Conservation (phyloP, 1,284 basidiomycete genomes). For the Abortiporus biennis region DNA sequence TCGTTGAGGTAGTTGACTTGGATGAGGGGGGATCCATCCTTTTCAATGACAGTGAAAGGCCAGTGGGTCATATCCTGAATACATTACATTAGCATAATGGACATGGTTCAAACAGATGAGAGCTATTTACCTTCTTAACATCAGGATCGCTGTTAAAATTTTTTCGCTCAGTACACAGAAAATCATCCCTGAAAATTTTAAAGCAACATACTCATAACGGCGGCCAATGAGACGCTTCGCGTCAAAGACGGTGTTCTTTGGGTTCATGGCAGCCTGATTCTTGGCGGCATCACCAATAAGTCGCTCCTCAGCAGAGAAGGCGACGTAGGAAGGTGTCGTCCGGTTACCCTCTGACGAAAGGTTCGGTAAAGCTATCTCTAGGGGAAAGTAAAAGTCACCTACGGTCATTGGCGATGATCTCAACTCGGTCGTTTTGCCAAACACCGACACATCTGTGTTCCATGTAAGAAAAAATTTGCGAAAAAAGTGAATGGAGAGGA, state of each 20-base stretch:
- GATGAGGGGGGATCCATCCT: slow-evolving; percentile 94
- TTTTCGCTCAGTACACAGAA: too few relatives aligned
- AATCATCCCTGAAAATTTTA: too few relatives aligned
- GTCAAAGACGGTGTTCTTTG: slow-evolving; percentile 93
- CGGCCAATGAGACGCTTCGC: slow-evolving; percentile 97
- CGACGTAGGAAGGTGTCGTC: slow-evolving; percentile 98
- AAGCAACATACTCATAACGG: slow-evolving; percentile 76
- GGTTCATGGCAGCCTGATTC: slow-evolving; percentile 97
- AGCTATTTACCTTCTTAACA: slow-evolving; percentile 66
- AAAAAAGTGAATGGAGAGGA: slow-evolving; percentile 4
- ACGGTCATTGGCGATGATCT: slow-evolving; percentile 98
- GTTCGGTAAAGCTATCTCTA: slow-evolving; percentile 10
- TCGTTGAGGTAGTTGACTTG: slow-evolving; percentile 92
- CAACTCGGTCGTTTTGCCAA: slow-evolving; percentile 98
- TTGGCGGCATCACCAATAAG: slow-evolving; percentile 99
- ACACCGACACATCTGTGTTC: slow-evolving; percentile 82
- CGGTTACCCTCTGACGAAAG: slow-evolving; percentile 87
- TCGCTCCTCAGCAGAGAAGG: slow-evolving; percentile 96
- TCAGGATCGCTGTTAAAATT: slow-evolving; percentile 68
- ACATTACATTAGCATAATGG: too few relatives aligned
- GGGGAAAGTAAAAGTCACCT: slow-evolving; percentile 27
- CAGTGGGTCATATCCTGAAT: slow-evolving; percentile 81
- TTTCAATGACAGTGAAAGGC: slow-evolving; percentile 93
- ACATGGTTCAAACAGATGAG: too few relatives aligned
- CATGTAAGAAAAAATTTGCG: not conserved